These are phyloP conservation scores for Alternaria atra DNA, from an alignment of 2,329 filamentous ascomycete genomes.

Conservation along the genomic window DNA sequence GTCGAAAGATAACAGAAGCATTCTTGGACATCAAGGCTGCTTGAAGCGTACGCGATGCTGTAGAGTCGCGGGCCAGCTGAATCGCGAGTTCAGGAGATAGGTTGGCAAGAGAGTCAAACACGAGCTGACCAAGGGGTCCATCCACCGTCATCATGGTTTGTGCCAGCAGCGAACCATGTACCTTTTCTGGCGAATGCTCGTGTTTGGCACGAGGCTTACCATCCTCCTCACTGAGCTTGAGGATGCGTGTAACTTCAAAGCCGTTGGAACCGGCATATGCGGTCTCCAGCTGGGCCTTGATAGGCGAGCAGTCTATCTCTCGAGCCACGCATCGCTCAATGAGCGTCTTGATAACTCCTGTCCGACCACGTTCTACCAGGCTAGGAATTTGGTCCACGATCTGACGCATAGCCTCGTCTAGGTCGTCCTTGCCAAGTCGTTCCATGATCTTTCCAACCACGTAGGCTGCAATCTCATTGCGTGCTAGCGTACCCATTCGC, in stretches of 20 bases:
- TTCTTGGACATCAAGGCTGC: conserved; percentile 65
- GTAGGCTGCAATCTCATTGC: conserved; percentile 91
- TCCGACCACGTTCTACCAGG: conserved; percentile 77
- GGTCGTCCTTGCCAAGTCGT: conserved; percentile 84
- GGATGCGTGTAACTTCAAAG: conserved; percentile 66
- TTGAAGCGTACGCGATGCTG: conserved; percentile 70
- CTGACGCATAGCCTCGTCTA: conserved; percentile 74
- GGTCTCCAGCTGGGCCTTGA: conserved; percentile 66
- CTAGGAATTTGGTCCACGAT: conserved; percentile 77
- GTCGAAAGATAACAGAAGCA: conserved; percentile 65
- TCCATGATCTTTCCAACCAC: conserved; percentile 84
- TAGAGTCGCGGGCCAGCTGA: conserved; percentile 70
- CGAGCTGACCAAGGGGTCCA: conserved; percentile 71
- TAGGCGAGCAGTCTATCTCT: conserved; percentile 63
- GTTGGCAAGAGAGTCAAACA: conserved; percentile 68
- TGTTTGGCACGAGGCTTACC: conserved; percentile 40
- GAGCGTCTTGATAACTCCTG: conserved; percentile 80
- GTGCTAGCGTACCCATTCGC: conserved; percentile 79
- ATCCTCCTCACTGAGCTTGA: conserved; percentile 63
- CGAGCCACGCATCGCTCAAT: conserved; percentile 84
- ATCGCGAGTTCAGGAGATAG: conserved; percentile 62
- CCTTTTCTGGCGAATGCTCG: conserved; percentile 60
- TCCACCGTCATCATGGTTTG: conserved; percentile 80
- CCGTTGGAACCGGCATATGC: conserved; percentile 62
- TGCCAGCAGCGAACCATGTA: conserved; percentile 84